Evolutionary conservation across 2,329 filamentous ascomycete species (phyloP), one percentile per base, ranked within the genome.

Genomic region (Curvularia sp.): DNA sequence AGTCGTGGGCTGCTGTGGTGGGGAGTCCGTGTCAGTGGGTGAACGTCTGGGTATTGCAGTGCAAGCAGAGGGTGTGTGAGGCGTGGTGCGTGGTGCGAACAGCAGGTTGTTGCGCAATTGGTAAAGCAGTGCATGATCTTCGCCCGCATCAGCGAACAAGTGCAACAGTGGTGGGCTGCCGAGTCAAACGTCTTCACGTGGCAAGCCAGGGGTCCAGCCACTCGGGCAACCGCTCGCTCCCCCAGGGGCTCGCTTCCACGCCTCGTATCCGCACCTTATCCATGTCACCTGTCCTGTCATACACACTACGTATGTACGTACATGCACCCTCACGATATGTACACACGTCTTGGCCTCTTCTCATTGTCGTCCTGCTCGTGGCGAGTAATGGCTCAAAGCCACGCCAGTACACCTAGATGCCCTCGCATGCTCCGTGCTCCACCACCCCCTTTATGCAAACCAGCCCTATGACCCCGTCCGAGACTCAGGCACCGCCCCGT

Each of bases 401-500:
- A 39, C 55, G 55, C 47, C 19, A 58, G 30, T 43, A 27, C 43
- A 42, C 62, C 60, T 62, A 59, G n/a, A 18, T 46, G 46, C 32
- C 47, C 34, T 45, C n/a, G 32, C 30, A 49, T 63, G 55, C 60
- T 57, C 64, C 56, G 55, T 66, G 64, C 63, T 67, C 55, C 59
- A 55, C 56, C 45, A 58, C 41, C 48, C 49, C 38, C 38, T 47
- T 41, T 45, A 53, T 50, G 41, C 39, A 49, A 32, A 23, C 34
- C 43, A 21, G 34, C 30, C 43, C 36, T 38, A 47, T 25, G 47
- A 49, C 54, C 58, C 32, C 34, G 38, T 13, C 23, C 75, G 66
- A 23, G 67, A 67, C 53, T 79, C 78, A 18, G 77, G 76, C 30
- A 78, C 63, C 7, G 66, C 65, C 5, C 77, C 76, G 23, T 79